These are phyloP conservation scores for Gamarada debralockiae DNA, from an alignment of 495 filamentous ascomycete genomes.

Conservation along the genomic window DNA sequence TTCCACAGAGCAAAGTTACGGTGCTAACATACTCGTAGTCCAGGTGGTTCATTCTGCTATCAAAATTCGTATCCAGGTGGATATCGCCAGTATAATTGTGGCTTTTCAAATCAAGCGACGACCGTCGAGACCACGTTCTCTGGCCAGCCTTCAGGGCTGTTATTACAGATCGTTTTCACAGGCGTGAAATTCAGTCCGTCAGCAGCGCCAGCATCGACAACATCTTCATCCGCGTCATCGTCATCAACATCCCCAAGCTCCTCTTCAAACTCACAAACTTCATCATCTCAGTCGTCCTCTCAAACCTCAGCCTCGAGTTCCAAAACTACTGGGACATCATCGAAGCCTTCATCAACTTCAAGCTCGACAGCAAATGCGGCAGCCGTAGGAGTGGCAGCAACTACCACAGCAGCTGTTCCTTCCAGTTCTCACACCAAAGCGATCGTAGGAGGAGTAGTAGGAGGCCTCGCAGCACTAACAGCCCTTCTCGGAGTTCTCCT, in stretches of 20 bases:
- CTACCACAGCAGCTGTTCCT: background rate
- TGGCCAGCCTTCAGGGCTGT: conserved; percentile 15
- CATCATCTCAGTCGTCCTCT: background rate
- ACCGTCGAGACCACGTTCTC: conserved; percentile 15
- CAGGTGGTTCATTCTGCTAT: conserved; percentile 16
- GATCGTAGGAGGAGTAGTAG: no score
- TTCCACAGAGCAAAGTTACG: background rate
- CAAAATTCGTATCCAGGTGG: conserved; percentile 21
- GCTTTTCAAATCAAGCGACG: conserved; percentile 12
- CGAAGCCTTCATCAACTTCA: no score
- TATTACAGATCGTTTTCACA: conserved; percentile 21
- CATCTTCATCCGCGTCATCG: background rate
- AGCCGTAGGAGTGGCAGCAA: background rate
- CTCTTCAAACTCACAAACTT: background rate
- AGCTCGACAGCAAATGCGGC: background rate
- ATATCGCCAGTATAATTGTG: conserved; percentile 22
- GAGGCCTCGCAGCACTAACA: no score
- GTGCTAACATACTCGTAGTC: conserved; percentile 8
- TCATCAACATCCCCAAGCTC: background rate
- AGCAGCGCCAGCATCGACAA: background rate
- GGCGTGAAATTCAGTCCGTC: conserved; percentile 18
- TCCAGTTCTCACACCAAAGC: no score
- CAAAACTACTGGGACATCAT: background rate
- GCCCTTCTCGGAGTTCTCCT: no score
- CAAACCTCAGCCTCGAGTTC: background rate